These are phyloP conservation scores for Chalciporus chontae DNA, from an alignment of 768 basidiomycete species.

Conservation along the genomic window DNA sequence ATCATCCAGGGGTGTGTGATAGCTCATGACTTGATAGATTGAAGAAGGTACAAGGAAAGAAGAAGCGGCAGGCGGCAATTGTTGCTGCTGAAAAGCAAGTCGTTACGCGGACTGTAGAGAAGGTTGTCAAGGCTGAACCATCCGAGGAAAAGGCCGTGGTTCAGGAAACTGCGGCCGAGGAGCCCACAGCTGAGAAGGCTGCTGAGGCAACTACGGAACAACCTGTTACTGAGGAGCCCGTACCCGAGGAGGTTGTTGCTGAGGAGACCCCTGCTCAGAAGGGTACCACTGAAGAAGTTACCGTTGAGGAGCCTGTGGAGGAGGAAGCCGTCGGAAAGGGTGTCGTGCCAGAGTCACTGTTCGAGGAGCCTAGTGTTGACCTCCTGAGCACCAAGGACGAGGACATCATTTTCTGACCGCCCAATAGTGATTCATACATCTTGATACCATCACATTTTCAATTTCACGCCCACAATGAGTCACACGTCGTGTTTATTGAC, in stretches of 20 bases:
- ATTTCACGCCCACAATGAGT: background rate
- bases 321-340: slow-evolving; percentile 22
- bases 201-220: slow-evolving; percentile 24
- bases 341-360: slow-evolving; percentile 11
- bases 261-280: slow-evolving; percentile 51
- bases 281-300: slow-evolving; percentile 74
- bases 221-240: slow-evolving; percentile 18
- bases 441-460: slow-evolving; percentile 14
- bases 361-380: slow-evolving; percentile 44
- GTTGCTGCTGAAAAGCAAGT: slow-evolving; percentile 27
- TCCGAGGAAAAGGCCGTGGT: slow-evolving; percentile 1
- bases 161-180: slow-evolving; percentile 22
- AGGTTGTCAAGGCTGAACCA: slow-evolving; percentile 2
- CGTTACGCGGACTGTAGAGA: slow-evolving; percentile 4
- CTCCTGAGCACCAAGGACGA: slow-evolving; percentile 84
- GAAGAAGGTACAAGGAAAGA: slow-evolving; percentile 97
- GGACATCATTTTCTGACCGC: slow-evolving; percentile 84
- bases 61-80: slow-evolving; percentile 74
- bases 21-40: slow-evolving; percentile 46
- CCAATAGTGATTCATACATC: background rate
- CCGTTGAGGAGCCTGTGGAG: slow-evolving; percentile 14
- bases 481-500: slow-evolving; percentile 5
- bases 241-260: slow-evolving; percentile 10
- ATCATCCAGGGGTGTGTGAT: background rate
- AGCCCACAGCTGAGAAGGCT: slow-evolving; percentile 50